A percentile compares a stretch with the other conserved stretches of the same genome.
Evolutionary conservation across 116 monocot genomes (phyloP).

Genomic region (Cymodocea nodosa): DNA sequence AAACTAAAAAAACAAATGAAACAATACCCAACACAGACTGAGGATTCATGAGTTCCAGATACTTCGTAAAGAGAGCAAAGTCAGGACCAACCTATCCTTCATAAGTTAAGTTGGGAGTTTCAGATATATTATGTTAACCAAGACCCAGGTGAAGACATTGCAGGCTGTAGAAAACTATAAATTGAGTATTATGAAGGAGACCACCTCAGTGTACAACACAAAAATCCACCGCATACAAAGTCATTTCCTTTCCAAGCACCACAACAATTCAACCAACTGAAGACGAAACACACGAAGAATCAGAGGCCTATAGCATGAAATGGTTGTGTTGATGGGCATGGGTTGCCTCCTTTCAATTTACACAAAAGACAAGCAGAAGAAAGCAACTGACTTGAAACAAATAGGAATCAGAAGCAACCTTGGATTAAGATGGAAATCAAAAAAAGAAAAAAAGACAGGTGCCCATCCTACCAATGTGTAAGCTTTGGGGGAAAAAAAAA

Average conservation of each 20-base stretch:
- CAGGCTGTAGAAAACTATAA: neutral
- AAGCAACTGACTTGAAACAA: neutral
- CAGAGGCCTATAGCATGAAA: neutral
- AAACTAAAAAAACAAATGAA: no score
- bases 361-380: neutral
- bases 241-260: neutral
- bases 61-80: no score
- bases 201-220: no score
- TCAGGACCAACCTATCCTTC: no score
- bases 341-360: neutral
- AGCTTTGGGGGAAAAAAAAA: neutral
- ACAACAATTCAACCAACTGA: neutral
- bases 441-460: neutral
- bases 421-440: constrained; percentile 2
- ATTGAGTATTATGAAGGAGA: neutral
- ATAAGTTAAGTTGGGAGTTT: no score
- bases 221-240: neutral
- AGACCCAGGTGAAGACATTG: neutral
- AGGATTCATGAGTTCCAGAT: no score
- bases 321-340: neutral
- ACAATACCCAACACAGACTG: no score
- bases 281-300: neutral
- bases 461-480: constrained; percentile 2
- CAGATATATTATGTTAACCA: no score
- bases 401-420: constrained; percentile 4